Evolutionary conservation across 768 basidiomycete genomes (phyloP).

Genomic region (Hericium coralloides): DNA sequence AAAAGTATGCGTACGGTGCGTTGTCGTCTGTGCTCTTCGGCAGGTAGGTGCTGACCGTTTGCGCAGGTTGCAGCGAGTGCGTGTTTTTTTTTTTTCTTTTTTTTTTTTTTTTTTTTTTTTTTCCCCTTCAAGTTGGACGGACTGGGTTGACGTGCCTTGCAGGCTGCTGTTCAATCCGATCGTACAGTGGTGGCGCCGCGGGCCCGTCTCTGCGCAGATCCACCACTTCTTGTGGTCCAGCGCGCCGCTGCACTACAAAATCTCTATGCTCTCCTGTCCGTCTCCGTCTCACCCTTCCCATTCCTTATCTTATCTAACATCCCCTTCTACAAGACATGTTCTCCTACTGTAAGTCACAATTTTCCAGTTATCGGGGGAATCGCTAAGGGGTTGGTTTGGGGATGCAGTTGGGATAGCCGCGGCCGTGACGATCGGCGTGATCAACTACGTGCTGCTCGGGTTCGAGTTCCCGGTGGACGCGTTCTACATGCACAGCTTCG

Average conservation of each 20-base stretch:
- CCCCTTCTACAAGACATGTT: conserved; percentile 31
- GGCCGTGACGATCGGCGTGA: conserved; percentile 52
- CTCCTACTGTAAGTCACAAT: conserved; percentile 35
- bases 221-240: conserved; percentile 66
- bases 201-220: conserved; percentile 76
- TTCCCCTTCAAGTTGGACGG: no score
- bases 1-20: conserved; percentile 76
- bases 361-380: not conserved
- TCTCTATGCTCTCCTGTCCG: conserved; percentile 45
- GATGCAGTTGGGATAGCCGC: conserved; percentile 48
- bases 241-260: conserved; percentile 43
- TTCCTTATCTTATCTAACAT: not conserved
- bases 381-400: not conserved
- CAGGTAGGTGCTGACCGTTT: conserved; percentile 1
- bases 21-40: conserved; percentile 2
- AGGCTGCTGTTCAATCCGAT: conserved; percentile 69
- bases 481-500: conserved; percentile 72
- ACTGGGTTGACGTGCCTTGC: conserved; percentile 23
- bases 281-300: not conserved
- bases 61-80: conserved; percentile 48
- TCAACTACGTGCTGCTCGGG: conserved; percentile 72
- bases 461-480: conserved; percentile 66
- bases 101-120: not conserved
- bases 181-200: conserved; percentile 66
- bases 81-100: not conserved